Percentiles rank a stretch among this genome's conserved stretches.
Evolutionary conservation across 1,284 basidiomycete species (phyloP).

Genomic region (Blastosporella zonata): DNA sequence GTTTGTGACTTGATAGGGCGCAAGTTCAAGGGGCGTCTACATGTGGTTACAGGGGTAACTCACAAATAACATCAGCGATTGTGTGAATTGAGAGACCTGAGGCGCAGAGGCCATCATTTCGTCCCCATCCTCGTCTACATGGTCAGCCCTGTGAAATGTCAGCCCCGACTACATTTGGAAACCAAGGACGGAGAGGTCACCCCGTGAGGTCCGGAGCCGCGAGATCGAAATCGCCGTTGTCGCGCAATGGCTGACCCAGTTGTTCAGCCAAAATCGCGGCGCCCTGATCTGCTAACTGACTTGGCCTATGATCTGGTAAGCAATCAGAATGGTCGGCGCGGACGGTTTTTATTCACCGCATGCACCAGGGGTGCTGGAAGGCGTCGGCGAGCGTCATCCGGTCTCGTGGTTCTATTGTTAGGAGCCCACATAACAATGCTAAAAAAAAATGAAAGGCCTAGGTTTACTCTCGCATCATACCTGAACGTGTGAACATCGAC

Average conservation of each 20-base stretch:
- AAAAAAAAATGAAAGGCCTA: not conserved
- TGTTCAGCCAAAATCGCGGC: conserved; percentile 56
- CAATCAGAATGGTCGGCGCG: not conserved
- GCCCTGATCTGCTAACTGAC: conserved; percentile 63
- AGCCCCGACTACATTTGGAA: too few relatives aligned
- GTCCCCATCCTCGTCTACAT: conserved; percentile 52
- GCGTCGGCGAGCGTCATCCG: conserved; percentile 75
- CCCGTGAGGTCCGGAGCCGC: conserved; percentile 41
- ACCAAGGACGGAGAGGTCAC: conserved; percentile 1
- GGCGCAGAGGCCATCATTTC: conserved; percentile 46
- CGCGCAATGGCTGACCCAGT: conserved; percentile 64
- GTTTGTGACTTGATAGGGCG: conserved; percentile 63
- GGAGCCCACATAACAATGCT: conserved; percentile 74
- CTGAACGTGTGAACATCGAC: conserved; percentile 11
- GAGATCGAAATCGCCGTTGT: conserved; percentile 67
- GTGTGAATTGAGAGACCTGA: conserved; percentile 37
- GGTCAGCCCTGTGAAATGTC: not conserved
- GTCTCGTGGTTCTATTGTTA: conserved; percentile 69
- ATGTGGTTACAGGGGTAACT: conserved; percentile 8
- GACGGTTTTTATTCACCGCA: conserved; percentile 41
- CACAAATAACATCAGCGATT: conserved; percentile 39
- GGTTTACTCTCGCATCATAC: not conserved
- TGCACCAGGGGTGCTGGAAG: conserved; percentile 77
- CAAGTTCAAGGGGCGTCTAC: not conserved
- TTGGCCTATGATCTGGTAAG: conserved; percentile 44